These are phyloP conservation scores for Penicillium canariense DNA, from an alignment of 495 filamentous ascomycete species.

Conservation along the genomic window DNA sequence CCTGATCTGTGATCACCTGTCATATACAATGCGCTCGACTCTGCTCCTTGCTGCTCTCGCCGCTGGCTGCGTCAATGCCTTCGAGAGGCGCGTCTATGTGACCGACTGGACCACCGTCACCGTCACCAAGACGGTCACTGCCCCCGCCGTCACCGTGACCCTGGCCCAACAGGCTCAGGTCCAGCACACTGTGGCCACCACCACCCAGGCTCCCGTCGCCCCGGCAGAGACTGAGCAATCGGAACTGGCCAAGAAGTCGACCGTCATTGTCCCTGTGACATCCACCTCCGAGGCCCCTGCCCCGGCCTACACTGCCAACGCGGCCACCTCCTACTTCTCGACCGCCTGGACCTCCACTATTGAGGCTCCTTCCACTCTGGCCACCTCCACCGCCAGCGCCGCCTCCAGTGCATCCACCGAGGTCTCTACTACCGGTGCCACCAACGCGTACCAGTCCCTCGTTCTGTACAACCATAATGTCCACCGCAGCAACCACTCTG, in stretches of 20 bases:
- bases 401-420: constrained; percentile 24
- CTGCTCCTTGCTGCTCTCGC: constrained; percentile 60
- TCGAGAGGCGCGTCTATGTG: constrained; percentile 53
- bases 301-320: constrained; percentile 15
- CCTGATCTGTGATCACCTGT: constrained; percentile 29
- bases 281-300: constrained; percentile 14
- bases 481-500: constrained; percentile 81
- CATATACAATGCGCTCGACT: constrained; percentile 66
- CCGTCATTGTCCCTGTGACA: constrained; percentile 18
- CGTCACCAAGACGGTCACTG: constrained; percentile 63
- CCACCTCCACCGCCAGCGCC: constrained; percentile 30
- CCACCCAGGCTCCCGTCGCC: constrained; percentile 9
- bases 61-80: constrained; percentile 57
- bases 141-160: constrained; percentile 27
- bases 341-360: constrained; percentile 26
- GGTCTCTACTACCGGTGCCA: constrained; percentile 16
- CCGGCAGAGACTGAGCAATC: constrained; percentile 1
- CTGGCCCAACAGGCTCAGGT: constrained; percentile 16
- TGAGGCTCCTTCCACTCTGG: constrained; percentile 11
- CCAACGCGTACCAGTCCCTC: constrained; percentile 42
- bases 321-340: constrained; percentile 14
- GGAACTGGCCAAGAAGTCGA: constrained; percentile 22
- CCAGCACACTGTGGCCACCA: constrained; percentile 7
- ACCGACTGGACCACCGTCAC: constrained; percentile 57
- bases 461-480: constrained; percentile 77